Conservation (phyloP, 106 monocot species). For the Agapanthus africanus region DNA sequence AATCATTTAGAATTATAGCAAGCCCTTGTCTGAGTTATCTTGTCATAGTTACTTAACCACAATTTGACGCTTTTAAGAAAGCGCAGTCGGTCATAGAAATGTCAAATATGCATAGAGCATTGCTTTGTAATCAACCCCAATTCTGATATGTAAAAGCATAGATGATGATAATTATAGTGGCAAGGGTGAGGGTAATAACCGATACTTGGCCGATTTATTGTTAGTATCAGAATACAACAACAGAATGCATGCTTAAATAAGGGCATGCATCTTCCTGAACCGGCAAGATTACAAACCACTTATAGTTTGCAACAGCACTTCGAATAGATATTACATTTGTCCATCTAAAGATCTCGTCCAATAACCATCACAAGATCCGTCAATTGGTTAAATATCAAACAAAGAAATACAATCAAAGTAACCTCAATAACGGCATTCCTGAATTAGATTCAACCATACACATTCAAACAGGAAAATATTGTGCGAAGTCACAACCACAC, state of each 20-base stretch:
- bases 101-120: too few relatives aligned
- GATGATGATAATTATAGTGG: too few relatives aligned
- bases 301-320: neutral
- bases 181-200: too few relatives aligned
- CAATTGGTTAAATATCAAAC: neutral
- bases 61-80: too few relatives aligned
- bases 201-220: too few relatives aligned
- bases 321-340: neutral
- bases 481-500: neutral
- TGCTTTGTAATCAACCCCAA: too few relatives aligned
- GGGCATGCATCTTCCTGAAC: neutral
- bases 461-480: neutral
- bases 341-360: neutral
- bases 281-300: neutral
- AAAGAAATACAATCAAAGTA: neutral
- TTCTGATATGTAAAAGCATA: too few relatives aligned
- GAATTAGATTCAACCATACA: neutral
- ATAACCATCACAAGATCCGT: neutral
- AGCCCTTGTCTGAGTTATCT: too few relatives aligned
- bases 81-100: too few relatives aligned
- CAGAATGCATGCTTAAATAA: neutral
- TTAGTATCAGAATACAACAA: too few relatives aligned
- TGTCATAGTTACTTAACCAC: too few relatives aligned
- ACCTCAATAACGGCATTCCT: neutral
- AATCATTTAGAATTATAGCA: too few relatives aligned